Evolutionary conservation across 2,329 filamentous ascomycete species (phyloP).

Genomic region (Cryphonectria japonica): DNA sequence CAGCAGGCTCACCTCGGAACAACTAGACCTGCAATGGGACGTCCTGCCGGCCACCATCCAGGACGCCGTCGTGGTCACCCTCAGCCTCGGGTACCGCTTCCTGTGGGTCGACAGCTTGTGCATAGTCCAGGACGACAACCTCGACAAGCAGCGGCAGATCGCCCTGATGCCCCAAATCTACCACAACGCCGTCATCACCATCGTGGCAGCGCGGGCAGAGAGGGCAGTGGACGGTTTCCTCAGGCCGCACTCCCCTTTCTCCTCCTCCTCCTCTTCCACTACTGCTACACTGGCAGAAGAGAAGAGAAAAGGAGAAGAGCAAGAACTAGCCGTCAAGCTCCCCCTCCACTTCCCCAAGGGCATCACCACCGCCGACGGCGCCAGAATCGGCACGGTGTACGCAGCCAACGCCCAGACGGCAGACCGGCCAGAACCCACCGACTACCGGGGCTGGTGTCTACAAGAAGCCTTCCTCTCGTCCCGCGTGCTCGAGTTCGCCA

Average conservation of each 20-base stretch:
- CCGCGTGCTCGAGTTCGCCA: background rate
- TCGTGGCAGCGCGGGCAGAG: background rate
- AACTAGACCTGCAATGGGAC: background rate
- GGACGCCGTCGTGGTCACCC: slow-evolving; percentile 5
- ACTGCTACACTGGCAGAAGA: no score
- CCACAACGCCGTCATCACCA: slow-evolving; percentile 7
- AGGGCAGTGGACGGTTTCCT: slow-evolving; percentile 5
- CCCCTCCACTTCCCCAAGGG: background rate
- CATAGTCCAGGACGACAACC: slow-evolving; percentile 12
- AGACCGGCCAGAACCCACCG: background rate
- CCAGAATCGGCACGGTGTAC: background rate
- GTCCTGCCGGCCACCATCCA: slow-evolving; percentile 5
- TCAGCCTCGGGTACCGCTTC: background rate
- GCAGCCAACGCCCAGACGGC: background rate
- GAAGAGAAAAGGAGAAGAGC: background rate
- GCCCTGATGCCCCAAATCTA: slow-evolving; percentile 11
- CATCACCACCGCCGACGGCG: no score
- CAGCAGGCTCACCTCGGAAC: background rate
- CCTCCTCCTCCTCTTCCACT: no score
- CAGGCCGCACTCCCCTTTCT: background rate
- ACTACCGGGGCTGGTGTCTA: background rate
- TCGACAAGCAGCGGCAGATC: slow-evolving; percentile 2
- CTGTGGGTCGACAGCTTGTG: slow-evolving; percentile 19
- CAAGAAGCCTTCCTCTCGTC: slow-evolving; percentile 3
- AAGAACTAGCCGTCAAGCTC: background rate